These are phyloP conservation scores for Nicotiana knightiana DNA, from an alignment of 257 asterid species.

Conservation along the genomic window DNA sequence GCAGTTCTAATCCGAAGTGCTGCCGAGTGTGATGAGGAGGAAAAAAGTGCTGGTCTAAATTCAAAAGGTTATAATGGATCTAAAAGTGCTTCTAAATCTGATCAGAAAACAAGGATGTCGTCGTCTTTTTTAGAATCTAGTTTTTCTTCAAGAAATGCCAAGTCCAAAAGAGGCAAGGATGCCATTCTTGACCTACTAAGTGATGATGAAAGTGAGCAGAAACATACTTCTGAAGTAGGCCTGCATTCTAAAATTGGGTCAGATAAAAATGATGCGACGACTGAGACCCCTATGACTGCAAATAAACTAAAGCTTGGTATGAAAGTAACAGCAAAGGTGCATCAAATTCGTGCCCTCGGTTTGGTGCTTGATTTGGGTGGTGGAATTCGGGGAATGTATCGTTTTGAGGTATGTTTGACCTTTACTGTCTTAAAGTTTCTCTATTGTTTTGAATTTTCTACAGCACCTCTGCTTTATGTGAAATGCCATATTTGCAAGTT, in stretches of 20 bases:
- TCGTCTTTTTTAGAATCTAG: not conserved
- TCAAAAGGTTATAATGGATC: slow-evolving; percentile 31
- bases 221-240: not conserved
- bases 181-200: not conserved
- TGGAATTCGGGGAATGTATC: slow-evolving; percentile 76
- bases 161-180: slow-evolving; percentile 4
- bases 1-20: slow-evolving; percentile 71
- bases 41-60: slow-evolving; percentile 33
- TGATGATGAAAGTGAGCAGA: slow-evolving; percentile 15
- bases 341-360: slow-evolving; percentile 76
- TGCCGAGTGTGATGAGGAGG: slow-evolving; percentile 72
- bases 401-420: slow-evolving; percentile 60
- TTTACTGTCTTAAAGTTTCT: not conserved
- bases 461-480: not conserved
- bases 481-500: not conserved
- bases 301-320: slow-evolving; percentile 68
- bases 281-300: slow-evolving; percentile 35
- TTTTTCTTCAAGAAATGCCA: slow-evolving; percentile 10
- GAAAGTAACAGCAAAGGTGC: slow-evolving; percentile 70
- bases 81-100: slow-evolving; percentile 10
- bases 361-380: slow-evolving; percentile 88
- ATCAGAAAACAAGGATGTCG: not conserved
- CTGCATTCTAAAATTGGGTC: slow-evolving; percentile 5
- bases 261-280: slow-evolving; percentile 20
- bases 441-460: not conserved